phyloP scores from a whole-genome alignment of 164 flowering plant genomes.

The Vitis labrusca region DNA sequence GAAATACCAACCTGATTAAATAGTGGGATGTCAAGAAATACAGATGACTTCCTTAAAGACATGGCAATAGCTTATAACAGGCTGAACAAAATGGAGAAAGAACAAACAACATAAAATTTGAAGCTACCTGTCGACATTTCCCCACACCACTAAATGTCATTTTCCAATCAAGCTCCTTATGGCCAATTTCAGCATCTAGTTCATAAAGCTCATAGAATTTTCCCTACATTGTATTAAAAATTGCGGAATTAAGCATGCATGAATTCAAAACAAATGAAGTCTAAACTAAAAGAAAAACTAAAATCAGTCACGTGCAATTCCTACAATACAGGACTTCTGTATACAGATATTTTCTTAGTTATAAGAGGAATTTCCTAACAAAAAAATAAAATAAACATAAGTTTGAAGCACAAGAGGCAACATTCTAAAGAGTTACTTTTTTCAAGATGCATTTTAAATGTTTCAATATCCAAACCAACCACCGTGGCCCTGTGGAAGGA shows the following conservation, averaged over 20 bases:
- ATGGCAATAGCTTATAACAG: not conserved
- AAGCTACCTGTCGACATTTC: constrained; percentile 86
- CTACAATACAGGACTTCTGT: no score
- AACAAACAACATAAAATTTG: not conserved
- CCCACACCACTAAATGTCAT: constrained; percentile 93
- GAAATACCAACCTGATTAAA: constrained; percentile 84
- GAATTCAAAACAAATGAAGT: not conserved
- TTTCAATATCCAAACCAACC: no score
- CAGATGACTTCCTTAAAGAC: not conserved
- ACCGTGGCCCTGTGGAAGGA: no score
- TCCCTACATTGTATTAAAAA: constrained; percentile 48
- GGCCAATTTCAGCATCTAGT: constrained; percentile 95
- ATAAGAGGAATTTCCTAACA: not conserved
- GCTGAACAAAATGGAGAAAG: not conserved
- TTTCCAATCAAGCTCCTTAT: constrained; percentile 95
- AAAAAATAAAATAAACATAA: not conserved
- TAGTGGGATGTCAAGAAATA: constrained; percentile 5
- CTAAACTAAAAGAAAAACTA: not conserved
- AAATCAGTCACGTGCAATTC: not conserved
- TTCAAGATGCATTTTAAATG: no score
- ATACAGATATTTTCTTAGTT: no score
- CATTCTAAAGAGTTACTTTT: no score
- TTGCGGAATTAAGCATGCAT: not conserved
- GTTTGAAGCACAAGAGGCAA: not conserved
- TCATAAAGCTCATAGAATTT: constrained; percentile 97